Base-by-base conservation (phyloP, 352 stramenopile species). In the Phytophthora nicotianae region DNA sequence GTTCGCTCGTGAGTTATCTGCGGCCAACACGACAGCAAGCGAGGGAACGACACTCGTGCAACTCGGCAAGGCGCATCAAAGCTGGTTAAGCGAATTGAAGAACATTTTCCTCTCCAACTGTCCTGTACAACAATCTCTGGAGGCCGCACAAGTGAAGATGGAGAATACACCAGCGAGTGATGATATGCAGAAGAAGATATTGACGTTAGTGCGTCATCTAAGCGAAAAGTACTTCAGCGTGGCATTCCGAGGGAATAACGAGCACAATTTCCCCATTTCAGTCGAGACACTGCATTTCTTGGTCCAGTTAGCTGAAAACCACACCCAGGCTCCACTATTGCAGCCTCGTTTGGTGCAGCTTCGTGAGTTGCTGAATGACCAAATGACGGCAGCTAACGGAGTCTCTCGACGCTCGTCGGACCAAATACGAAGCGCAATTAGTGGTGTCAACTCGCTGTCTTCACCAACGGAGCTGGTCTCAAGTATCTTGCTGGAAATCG, bases 181-280 rank as follows among this genome's bases (percentile, higher is more conserved):
- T 26, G 64, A 80, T 0, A 48, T 54, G 0, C 70, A 72, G 17
- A 74, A 71, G 24, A 80, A 78, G 43, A 19, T 81, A 4, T 75
- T 62, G 58, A 38, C 10, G 5, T 27, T 70, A 40, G 19, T 85
- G 16, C 75, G 62, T 5, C 56, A 71, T 20, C 46, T 79, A 2
- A 83, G 79, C 9, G 81, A 90, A 32, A 90, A 90, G 43, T 83
- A 90, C 50, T 90, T 90, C 40, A 90, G 81, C 24, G 81, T 85
- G 3, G 67, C 79, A 14, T 55, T 83, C 2, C 66, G 68, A 1
- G 62, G 41, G 5, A 58, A 20, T 32, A 45, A 68, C 4, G 79
- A 83, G 4, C 35, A 35, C 0, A 41, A 38, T 10, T 37, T 71
- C 5, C 41, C 68, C 0, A 46, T 77, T 0, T 67, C 70, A 17